Percentiles rank a stretch among this genome's conserved stretches.
Conservation (phyloP, 2,329 filamentous ascomycete genomes). For the Davidsoniella neocaledoniae region DNA sequence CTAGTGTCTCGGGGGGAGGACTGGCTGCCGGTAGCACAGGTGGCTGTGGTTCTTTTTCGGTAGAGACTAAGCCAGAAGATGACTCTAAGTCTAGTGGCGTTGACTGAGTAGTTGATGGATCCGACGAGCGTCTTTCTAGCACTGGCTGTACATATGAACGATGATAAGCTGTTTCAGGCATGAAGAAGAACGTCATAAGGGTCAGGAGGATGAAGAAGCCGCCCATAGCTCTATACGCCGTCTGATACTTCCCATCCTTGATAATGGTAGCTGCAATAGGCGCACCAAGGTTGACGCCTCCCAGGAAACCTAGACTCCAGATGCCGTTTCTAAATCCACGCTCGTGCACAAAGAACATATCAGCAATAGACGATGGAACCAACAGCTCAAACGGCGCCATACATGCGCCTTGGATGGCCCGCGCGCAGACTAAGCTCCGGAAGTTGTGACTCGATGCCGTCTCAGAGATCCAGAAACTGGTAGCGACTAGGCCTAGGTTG, state of each 20-base stretch:
- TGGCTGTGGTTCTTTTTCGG: too few species aligned
- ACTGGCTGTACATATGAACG: constrained; percentile 13
- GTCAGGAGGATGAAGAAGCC: constrained; percentile 23
- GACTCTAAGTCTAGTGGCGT: too few species aligned
- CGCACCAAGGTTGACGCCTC: constrained; percentile 25
- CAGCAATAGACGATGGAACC: constrained; percentile 24
- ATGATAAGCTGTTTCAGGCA: constrained; percentile 25
- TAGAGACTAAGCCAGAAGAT: too few species aligned
- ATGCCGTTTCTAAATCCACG: constrained; percentile 24
- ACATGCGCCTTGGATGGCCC: constrained; percentile 21
- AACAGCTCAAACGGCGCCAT: constrained; percentile 25
- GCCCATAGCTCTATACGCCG: constrained; percentile 23
- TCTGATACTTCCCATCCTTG: constrained; percentile 20
- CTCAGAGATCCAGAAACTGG: constrained; percentile 21
- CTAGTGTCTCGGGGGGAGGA: too few species aligned
- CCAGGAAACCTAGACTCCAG: constrained; percentile 25
- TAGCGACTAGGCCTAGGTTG: constrained; percentile 20
- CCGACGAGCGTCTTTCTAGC: constrained; percentile 12
- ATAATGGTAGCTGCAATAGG: constrained; percentile 24
- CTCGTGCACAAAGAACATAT: constrained; percentile 28
- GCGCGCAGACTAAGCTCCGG: constrained; percentile 18
- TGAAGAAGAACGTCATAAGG: constrained; percentile 24
- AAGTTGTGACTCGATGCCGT: constrained; percentile 16
- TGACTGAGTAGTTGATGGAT: background rate
- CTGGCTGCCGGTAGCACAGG: background rate